phyloP scores from a whole-genome alignment of 2,329 filamentous ascomycete genomes.

The Calonectria pseudoreteaudii region DNA sequence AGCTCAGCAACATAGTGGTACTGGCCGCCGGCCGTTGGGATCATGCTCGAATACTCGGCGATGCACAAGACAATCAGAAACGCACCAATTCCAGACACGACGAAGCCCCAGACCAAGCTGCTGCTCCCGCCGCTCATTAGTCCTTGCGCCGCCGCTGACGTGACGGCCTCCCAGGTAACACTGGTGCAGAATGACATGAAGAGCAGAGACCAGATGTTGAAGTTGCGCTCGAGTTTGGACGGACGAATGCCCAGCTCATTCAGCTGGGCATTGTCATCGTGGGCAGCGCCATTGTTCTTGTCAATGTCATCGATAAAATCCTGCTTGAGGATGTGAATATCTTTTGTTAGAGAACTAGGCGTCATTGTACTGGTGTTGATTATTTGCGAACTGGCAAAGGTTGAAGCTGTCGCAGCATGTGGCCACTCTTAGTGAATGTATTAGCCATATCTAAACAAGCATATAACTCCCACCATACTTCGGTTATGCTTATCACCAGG shows the following conservation, averaged over 20 bases:
- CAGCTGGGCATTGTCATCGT: constrained; percentile 9
- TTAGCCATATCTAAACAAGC: neutral
- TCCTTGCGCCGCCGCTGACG: constrained; percentile 2
- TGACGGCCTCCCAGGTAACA: constrained; percentile 20
- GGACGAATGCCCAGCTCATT: neutral
- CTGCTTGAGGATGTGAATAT: neutral
- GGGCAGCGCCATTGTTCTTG: neutral
- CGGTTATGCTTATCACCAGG: neutral
- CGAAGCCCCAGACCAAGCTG: constrained; percentile 22
- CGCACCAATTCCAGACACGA: neutral
- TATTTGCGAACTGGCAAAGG: neutral
- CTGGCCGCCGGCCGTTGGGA: constrained; percentile 20
- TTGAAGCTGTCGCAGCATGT: neutral
- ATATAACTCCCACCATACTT: neutral
- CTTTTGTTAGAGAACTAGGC: neutral
- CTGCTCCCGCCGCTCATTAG: constrained; percentile 12
- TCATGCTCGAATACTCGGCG: constrained; percentile 21
- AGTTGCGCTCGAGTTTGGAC: constrained; percentile 19
- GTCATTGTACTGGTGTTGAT: neutral
- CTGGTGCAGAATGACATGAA: constrained; percentile 25
- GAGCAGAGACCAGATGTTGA: constrained; percentile 20
- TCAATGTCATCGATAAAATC: neutral
- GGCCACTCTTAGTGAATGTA: neutral
- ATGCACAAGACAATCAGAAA: constrained; percentile 7
- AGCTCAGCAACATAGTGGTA: constrained; percentile 23